phyloP scores from a whole-genome alignment of 2,329 filamentous ascomycete genomes.

The Ophioceras dolichostomum region DNA sequence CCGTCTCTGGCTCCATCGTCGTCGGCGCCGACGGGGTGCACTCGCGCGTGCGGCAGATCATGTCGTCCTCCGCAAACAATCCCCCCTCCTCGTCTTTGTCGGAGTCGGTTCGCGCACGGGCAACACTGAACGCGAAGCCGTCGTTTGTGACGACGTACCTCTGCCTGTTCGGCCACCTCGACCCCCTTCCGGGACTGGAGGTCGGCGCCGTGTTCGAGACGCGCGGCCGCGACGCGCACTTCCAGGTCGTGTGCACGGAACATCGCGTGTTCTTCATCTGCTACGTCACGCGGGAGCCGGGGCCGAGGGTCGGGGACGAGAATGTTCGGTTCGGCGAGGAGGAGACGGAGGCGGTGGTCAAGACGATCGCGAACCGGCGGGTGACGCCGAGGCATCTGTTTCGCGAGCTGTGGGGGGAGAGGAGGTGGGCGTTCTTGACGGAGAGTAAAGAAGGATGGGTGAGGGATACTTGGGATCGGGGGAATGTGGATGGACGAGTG shows the following conservation, averaged over 20 bases:
- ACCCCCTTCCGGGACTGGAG: constrained; percentile 1
- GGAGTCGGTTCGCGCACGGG: background rate
- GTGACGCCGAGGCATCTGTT: background rate
- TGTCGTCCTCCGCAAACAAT: constrained; percentile 1
- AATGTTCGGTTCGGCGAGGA: background rate
- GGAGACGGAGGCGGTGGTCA: background rate
- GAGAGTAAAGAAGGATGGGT: background rate
- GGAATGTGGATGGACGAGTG: constrained; percentile 45
- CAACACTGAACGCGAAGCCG: background rate
- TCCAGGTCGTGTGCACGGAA: background rate
- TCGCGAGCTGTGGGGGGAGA: constrained; percentile 61
- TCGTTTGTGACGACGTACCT: background rate
- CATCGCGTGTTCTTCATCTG: background rate
- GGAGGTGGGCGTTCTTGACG: background rate
- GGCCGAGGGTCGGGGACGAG: background rate
- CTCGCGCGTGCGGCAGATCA: constrained; percentile 9
- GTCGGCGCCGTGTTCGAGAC: constrained; percentile 2
- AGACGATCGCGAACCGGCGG: background rate
- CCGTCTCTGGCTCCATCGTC: constrained; percentile 11
- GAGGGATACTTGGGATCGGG: background rate
- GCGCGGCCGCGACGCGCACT: background rate
- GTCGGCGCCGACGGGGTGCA: constrained; percentile 13
- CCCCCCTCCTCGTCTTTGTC: background rate
- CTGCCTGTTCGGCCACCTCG: background rate
- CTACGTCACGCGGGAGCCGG: constrained; percentile 1